Conservation (phyloP, 805 yeast genomes). For the Wickerhamomyces chambardii region DNA sequence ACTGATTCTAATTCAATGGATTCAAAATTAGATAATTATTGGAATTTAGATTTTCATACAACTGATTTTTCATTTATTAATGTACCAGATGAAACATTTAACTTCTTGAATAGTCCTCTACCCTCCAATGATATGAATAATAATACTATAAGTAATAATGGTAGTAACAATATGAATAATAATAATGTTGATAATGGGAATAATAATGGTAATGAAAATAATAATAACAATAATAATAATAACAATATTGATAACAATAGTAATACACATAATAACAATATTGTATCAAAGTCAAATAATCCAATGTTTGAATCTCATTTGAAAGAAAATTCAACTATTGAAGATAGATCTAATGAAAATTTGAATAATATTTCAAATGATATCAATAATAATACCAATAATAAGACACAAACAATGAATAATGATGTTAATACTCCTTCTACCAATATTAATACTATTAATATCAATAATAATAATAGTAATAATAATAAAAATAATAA, state of each 20-base stretch:
- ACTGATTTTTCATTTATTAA: slow-evolving; percentile 16
- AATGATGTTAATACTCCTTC: not conserved
- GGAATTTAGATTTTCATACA: slow-evolving; percentile 6
- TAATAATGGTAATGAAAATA: too few relatives aligned
- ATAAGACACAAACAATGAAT: not conserved
- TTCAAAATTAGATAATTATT: not conserved
- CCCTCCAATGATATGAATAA: too few relatives aligned
- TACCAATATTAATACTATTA: not conserved
- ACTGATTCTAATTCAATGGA: not conserved
- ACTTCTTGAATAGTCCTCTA: slow-evolving; percentile 4
- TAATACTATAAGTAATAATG: too few relatives aligned
- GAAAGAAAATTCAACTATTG: too few relatives aligned
- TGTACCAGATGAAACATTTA: slow-evolving; percentile 11
- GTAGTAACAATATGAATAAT: too few relatives aligned
- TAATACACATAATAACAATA: too few relatives aligned
- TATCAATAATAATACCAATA: not conserved
- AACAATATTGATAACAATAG: too few relatives aligned
- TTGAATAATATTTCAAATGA: slow-evolving; percentile 2
- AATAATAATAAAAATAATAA: too few relatives aligned
- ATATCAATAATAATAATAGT: not conserved
- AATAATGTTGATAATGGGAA: too few relatives aligned
- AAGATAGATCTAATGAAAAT: too few relatives aligned
- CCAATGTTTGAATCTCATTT: not conserved
- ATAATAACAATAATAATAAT: too few relatives aligned
- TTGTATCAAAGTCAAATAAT: not conserved